These are phyloP conservation scores for Triticum turgidum DNA, from an alignment of 176 grass and related monocot genomes.

Conservation along the genomic window DNA sequence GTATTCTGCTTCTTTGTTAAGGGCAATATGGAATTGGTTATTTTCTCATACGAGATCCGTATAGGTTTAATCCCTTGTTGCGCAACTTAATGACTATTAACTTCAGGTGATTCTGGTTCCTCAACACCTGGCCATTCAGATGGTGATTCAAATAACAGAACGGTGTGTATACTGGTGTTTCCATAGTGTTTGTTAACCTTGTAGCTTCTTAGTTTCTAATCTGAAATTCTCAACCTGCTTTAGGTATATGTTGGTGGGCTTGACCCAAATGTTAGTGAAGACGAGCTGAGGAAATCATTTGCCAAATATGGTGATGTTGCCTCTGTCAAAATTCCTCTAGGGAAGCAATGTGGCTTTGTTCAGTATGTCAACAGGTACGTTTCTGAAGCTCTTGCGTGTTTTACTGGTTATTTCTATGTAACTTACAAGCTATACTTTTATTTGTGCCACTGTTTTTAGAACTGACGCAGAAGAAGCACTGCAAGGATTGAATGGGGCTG, in stretches of 20 bases:
- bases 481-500: slow-evolving; percentile 77
- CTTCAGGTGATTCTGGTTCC: slow-evolving; percentile 55
- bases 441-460: slow-evolving; percentile 35
- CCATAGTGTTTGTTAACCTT: slow-evolving; percentile 8
- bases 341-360: slow-evolving; percentile 97
- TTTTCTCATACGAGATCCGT: not conserved
- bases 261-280: slow-evolving; percentile 75
- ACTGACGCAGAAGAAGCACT: slow-evolving; percentile 87
- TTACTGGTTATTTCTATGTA: slow-evolving; percentile 9
- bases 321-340: slow-evolving; percentile 92
- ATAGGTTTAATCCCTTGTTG: slow-evolving; percentile 15
- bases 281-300: slow-evolving; percentile 81
- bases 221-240: slow-evolving; percentile 24
- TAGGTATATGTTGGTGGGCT: slow-evolving; percentile 98
- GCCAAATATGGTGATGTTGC: slow-evolving; percentile 86
- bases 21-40: not conserved
- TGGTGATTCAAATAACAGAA: slow-evolving; percentile 56
- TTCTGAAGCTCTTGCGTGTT: slow-evolving; percentile 4
- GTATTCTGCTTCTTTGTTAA: slow-evolving; percentile 11
- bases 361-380: slow-evolving; percentile 76
- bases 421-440: slow-evolving; percentile 5
- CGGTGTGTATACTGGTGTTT: slow-evolving; percentile 33
- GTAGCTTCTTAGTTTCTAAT: slow-evolving; percentile 26
- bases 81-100: slow-evolving; percentile 23
- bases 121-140: slow-evolving; percentile 49